Evolutionary conservation across 2,329 filamentous ascomycete species (phyloP).

Genomic region (Ophiobolus disseminans): DNA sequence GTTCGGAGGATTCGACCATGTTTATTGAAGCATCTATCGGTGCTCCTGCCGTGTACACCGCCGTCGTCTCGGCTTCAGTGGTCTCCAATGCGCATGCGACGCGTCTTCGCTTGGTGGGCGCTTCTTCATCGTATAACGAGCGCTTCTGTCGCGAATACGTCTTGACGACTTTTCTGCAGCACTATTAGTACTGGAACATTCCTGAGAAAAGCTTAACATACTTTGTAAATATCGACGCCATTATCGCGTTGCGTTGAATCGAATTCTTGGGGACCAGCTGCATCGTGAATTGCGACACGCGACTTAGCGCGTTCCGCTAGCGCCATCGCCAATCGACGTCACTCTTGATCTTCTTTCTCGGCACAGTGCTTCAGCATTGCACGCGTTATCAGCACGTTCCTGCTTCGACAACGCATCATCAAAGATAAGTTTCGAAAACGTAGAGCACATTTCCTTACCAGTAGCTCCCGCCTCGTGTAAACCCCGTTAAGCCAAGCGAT

Average conservation of each 20-base stretch:
- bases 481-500: no score
- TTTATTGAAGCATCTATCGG: constrained; percentile 8
- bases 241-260: constrained; percentile 9
- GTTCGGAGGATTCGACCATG: constrained; percentile 17
- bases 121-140: constrained; percentile 39
- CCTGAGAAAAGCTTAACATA: constrained; percentile 13
- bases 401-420: no score
- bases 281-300: constrained; percentile 23
- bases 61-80: constrained; percentile 1
- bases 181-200: constrained; percentile 19
- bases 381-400: no score
- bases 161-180: constrained; percentile 34
- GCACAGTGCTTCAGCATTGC: no score
- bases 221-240: constrained; percentile 35
- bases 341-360: constrained; percentile 8
- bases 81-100: constrained; percentile 27
- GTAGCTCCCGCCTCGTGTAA: no score
- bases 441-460: no score
- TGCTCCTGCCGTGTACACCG: constrained; percentile 12
- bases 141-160: constrained; percentile 48
- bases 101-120: constrained; percentile 47
- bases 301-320: constrained; percentile 35
- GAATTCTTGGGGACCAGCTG: not conserved
- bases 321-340: constrained; percentile 15
- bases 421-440: no score